Percentiles rank a stretch among this genome's conserved stretches.
Conservation (phyloP, 2,329 filamentous ascomycete species). For the Cladosporium sp. region DNA sequence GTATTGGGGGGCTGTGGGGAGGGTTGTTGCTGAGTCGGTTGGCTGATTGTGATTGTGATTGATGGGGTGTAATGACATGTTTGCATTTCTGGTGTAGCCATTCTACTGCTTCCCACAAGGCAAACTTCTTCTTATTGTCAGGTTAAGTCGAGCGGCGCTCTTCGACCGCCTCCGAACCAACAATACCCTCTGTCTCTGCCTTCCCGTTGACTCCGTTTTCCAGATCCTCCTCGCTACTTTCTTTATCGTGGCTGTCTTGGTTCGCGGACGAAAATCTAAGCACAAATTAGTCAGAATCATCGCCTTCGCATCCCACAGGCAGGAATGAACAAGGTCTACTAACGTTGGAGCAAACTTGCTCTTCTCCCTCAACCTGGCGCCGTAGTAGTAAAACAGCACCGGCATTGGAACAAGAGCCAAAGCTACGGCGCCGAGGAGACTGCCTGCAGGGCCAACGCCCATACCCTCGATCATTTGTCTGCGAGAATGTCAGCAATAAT, state of each 20-base stretch:
- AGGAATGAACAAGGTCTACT: neutral
- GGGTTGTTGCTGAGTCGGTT: too few relatives aligned
- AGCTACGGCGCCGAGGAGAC: conserved; percentile 43
- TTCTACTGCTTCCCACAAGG: too few relatives aligned
- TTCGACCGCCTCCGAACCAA: neutral
- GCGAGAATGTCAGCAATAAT: neutral
- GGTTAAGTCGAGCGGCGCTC: neutral
- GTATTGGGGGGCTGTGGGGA: conserved; percentile 5
- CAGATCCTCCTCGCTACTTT: neutral
- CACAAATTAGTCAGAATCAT: neutral
- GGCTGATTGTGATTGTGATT: too few relatives aligned
- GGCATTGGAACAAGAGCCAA: conserved; percentile 41
- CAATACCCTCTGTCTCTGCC: neutral
- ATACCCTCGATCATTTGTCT: conserved; percentile 34
- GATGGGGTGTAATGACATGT: too few relatives aligned
- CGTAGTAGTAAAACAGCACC: conserved; percentile 41
- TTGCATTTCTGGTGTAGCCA: too few relatives aligned
- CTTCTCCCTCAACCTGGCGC: conserved; percentile 40
- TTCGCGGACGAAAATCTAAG: conserved; percentile 1
- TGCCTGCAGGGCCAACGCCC: conserved; percentile 46
- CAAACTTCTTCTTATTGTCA: too few relatives aligned
- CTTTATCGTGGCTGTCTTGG: conserved; percentile 5
- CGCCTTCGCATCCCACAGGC: neutral
- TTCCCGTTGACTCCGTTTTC: neutral
- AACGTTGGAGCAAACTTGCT: conserved; percentile 40